Evolutionary conservation across 805 yeast genomes (phyloP), one percentile per base, ranked within the genome.

Genomic region (Myxozyma neotropica): DNA sequence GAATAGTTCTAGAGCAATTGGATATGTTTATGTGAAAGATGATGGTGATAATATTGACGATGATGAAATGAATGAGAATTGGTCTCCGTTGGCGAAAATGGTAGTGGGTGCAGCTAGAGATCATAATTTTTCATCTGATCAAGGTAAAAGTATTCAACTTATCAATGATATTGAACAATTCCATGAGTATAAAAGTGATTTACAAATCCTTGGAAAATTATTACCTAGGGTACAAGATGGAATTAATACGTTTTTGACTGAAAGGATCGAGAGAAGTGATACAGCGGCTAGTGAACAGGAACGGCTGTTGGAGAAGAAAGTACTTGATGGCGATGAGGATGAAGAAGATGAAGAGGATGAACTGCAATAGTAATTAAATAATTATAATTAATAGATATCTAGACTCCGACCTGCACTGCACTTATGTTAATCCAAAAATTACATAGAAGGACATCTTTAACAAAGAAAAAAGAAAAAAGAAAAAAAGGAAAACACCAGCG

Each of bases 301-400:
- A 39, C 51, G 36, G 27, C n/a, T 33, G 42, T 31, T 60, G 42
- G 67, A 63, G 50, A 48, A 51, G 48, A 38, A 40, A 10, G 53
- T 61, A 17, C 29, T 63, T 26, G 67, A 63, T 49, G 67, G 64
- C n/a, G 67, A 62, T n/a, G 67, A 55, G 26, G 65, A 57, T 6
- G 59, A 33, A 10, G 61, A 58, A n/a, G 57, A 60, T n/a, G 63
- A 57, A 17, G 64, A 56, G 31, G 52, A 43, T 27, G 45, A 48
- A 38, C 12, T 26, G 43, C 31, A 63, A 46, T 13, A 43, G 23
- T 21, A 45, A 29, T 15, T 15, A 6, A 24, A n/a, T 44, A 29
- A 48, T 31, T 15, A 61, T 54, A 27, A 24, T 24, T 6, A 45
- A 29, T 15, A 15, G 23, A n/a, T n/a, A 21, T 26, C 13, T n/a